Conservation (phyloP, 1,284 basidiomycete species). For the Malassezia vespertilionis region DNA sequence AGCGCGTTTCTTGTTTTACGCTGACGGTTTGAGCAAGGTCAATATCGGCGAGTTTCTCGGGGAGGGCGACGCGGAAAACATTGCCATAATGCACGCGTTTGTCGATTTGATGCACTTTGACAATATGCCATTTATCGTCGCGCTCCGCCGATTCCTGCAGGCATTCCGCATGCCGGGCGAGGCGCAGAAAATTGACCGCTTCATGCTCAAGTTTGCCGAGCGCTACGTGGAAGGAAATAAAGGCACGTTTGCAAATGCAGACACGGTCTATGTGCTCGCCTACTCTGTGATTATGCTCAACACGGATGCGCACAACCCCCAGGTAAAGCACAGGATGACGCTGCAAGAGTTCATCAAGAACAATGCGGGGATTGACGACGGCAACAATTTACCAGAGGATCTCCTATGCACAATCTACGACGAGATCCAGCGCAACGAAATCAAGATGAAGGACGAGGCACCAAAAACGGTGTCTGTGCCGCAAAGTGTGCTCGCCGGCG, state of each 20-base stretch:
- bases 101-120: slow-evolving; percentile 47
- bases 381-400: slow-evolving; percentile 39
- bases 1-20: slow-evolving; percentile 72
- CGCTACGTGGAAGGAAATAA: slow-evolving; percentile 44
- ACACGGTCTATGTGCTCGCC: slow-evolving; percentile 46
- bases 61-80: slow-evolving; percentile 45
- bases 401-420: slow-evolving; percentile 39
- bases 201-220: slow-evolving; percentile 48
- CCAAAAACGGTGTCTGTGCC: slow-evolving; percentile 17
- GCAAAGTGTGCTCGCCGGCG: slow-evolving; percentile 27
- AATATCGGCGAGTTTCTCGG: slow-evolving; percentile 97
- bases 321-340: slow-evolving; percentile 47
- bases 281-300: slow-evolving; percentile 48
- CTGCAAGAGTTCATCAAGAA: slow-evolving; percentile 46
- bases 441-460: slow-evolving; percentile 48
- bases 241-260: slow-evolving; percentile 43
- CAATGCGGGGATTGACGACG: slow-evolving; percentile 46
- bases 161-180: slow-evolving; percentile 46
- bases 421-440: slow-evolving; percentile 46
- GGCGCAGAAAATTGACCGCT: slow-evolving; percentile 47
- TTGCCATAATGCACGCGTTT: slow-evolving; percentile 47
- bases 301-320: slow-evolving; percentile 46
- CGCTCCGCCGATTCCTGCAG: slow-evolving; percentile 42
- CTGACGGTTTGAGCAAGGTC: slow-evolving; percentile 86
- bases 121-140: slow-evolving; percentile 37